Conservation (phyloP, 2,329 filamentous ascomycete genomes). For the Calonectria montana region DNA sequence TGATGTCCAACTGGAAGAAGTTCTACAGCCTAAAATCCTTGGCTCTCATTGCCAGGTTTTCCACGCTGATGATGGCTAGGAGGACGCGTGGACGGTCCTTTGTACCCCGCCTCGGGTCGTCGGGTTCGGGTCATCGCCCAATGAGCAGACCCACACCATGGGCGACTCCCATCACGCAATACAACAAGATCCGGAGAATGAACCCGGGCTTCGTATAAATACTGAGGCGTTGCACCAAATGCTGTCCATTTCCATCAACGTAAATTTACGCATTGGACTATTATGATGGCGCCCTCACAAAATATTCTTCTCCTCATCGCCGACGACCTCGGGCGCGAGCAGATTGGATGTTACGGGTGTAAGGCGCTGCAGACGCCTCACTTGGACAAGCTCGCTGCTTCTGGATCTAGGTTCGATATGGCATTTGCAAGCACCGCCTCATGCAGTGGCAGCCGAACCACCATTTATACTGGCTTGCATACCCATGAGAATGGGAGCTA, state of each 20-base stretch:
- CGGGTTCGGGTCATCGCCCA: slow-evolving; percentile 33
- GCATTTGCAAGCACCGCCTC: slow-evolving; percentile 58
- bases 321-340: slow-evolving; percentile 22
- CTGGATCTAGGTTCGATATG: slow-evolving; percentile 24
- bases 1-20: neutral
- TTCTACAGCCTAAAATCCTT: neutral
- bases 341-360: slow-evolving; percentile 25
- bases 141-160: slow-evolving; percentile 15
- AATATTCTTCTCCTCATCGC: slow-evolving; percentile 24
- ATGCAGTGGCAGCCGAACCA: slow-evolving; percentile 58
- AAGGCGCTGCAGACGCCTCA: slow-evolving; percentile 25
- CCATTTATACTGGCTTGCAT: slow-evolving; percentile 61
- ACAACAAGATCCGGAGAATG: neutral
- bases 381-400: slow-evolving; percentile 25
- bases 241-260: neutral
- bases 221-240: neutral
- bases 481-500: slow-evolving; percentile 60
- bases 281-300: slow-evolving; percentile 19
- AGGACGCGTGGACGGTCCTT: slow-evolving; percentile 12
- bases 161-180: slow-evolving; percentile 27
- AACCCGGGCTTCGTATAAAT: neutral
- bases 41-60: neutral
- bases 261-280: neutral
- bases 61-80: neutral
- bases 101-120: slow-evolving; percentile 28